Evolutionary conservation across 441 rosid genomes (phyloP), one percentile per base, ranked within the genome.

Genomic region (Jatropha podagrica): DNA sequence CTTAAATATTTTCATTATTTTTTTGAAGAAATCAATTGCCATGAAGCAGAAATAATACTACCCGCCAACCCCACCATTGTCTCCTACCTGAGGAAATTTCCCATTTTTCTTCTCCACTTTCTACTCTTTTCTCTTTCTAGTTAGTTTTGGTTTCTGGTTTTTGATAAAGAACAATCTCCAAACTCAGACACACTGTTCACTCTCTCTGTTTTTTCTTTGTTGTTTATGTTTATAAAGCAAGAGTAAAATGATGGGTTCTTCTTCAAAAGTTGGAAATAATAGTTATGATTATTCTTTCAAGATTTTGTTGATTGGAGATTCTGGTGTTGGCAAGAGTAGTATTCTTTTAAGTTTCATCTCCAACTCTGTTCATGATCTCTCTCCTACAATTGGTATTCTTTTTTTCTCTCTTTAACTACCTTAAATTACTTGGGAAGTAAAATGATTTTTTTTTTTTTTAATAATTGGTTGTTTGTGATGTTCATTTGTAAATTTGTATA

Each of bases 241-340:
- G 60, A 70, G 48, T 13, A 52, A 8, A 15, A 81, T 71, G 74
- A 73, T 68, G 85, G 84, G 76, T 56, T 56, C 86, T 74, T 32
- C 77, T 83, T 74, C 81, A 2, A 75, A 63, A 32, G 82, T 64
- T 9, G 85, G 79, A 66, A 78, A 71, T 55, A 79, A 72, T 65
- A 81, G 81, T 76, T 86, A 79, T 70, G 96, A 91, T 71, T 86
- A 85, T 76, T 89, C 96, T 7, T 88, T 91, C 80, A 91, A 91
- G 86, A 78, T 89, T 74, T 74, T 91, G 74, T 74, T 91, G 88
- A 81, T 88, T 66, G 93, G 96, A 17, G 96, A 91, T 79, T 89
- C 96, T 66, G 92, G 90, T 42, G 96, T 91, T 71, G 96, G 96
- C 63, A 91, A 89, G 80, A 91, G 93, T 77, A 88, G 88, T 76